Evolutionary conservation across 306 rosid species (phyloP).

Genomic region (Mimosa bimucronata): DNA sequence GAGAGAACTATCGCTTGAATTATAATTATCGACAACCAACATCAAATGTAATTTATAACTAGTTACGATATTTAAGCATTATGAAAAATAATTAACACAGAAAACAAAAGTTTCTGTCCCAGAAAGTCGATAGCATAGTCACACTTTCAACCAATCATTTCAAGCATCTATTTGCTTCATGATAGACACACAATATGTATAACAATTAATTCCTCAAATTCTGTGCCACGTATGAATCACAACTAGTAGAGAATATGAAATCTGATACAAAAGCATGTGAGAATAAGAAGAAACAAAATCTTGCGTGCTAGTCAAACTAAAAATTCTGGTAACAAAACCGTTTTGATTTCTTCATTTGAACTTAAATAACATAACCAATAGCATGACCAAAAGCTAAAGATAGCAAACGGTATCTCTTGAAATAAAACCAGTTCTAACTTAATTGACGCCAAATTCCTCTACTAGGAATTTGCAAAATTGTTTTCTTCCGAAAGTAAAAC

Average conservation of each 20-base stretch:
- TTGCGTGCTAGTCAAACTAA: background rate
- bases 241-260: background rate
- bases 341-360: background rate
- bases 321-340: background rate
- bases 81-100: background rate
- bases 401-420: background rate
- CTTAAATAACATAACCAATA: background rate
- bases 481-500: background rate
- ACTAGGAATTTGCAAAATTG: background rate
- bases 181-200: background rate
- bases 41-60: background rate
- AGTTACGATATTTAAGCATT: background rate
- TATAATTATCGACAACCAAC: too few species aligned
- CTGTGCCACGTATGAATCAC: background rate
- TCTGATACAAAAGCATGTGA: background rate
- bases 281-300: background rate
- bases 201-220: background rate
- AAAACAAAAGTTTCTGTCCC: background rate
- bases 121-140: background rate
- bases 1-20: too few species aligned
- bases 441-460: conserved; percentile 1
- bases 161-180: background rate
- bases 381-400: conserved; percentile 9
- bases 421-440: conserved; percentile 6
- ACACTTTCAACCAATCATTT: background rate